Conservation (phyloP, 441 rosid genomes). For the Erysimum cheiri region DNA sequence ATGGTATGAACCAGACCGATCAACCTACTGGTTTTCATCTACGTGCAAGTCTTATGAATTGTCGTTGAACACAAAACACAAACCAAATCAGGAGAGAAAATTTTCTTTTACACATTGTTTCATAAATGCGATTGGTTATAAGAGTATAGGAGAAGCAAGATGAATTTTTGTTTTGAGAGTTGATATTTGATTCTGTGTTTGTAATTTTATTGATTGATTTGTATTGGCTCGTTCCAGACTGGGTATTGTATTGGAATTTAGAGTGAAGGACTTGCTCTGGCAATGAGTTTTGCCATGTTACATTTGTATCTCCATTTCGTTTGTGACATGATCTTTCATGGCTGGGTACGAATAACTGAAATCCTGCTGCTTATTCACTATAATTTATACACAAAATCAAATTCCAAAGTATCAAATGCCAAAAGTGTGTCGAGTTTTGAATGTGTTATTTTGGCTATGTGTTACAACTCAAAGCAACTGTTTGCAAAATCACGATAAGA, state of each 20-base stretch:
- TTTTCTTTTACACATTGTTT: conserved; percentile 27
- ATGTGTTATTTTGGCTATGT: conserved; percentile 7
- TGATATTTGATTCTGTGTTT: conserved; percentile 18
- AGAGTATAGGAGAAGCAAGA: conserved; percentile 39
- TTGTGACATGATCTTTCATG: not conserved
- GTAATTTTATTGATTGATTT: conserved; percentile 32
- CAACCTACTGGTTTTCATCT: conserved; percentile 23
- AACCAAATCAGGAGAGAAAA: not conserved
- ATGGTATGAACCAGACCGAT: conserved; percentile 68
- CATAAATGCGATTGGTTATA: conserved; percentile 20
- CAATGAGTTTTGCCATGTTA: conserved; percentile 21
- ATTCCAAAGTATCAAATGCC: conserved; percentile 4
- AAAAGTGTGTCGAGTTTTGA: not conserved
- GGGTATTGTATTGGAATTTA: conserved; percentile 17
- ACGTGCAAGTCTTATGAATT: conserved; percentile 17
- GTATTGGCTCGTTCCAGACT: conserved; percentile 28
- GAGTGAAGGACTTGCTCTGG: conserved; percentile 16
- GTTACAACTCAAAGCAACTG: conserved; percentile 14
- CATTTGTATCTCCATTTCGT: not conserved
- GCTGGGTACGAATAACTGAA: not conserved
- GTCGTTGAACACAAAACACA: conserved; percentile 20
- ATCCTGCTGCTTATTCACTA: not conserved
- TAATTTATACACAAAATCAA: not conserved
- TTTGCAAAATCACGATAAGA: not conserved
- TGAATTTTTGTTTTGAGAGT: conserved; percentile 24